Evolutionary conservation across 2,329 filamentous ascomycete species (phyloP), one percentile per base, ranked within the genome.

Genomic region (Pyrenochaeta sp.): DNA sequence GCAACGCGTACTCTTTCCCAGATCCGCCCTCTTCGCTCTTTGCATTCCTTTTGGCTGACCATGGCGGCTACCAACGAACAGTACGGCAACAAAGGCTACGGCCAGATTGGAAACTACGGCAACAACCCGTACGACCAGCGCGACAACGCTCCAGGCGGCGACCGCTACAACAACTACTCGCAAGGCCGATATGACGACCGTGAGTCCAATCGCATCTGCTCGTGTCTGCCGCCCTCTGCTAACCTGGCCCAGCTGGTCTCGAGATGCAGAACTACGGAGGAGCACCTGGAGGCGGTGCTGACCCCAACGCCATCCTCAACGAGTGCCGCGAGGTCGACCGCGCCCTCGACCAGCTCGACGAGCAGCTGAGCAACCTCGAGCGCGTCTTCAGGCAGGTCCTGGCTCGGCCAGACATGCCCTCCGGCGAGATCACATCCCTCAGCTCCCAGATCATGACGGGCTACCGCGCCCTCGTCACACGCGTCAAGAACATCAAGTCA

Each of bases 401-500:
- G 60, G 85, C 87, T 68, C 90, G 92, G 67, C 87, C 90, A 56
- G 90, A 93, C 71, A 88, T 87, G 65, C 86, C 86, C 36, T 85
- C 87, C 48, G 89, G 87, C 67, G 82, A 85, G 55, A 85, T 97
- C 61, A 90, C 96, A 59, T 79, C 81, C 51, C 82, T 93, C 52
- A 89, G 87, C 62, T 83, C 88, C 39, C 88, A 94, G 61, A 94
- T 93, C 64, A 96, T 96, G 87, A 85, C 85, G 45, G 82, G 88
- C 49, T 97, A 96, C 82, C 88, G 90, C 58, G 85, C 84, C 54
- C 85, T 98, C 51, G 91, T 90, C 51, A 87, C 89, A 47, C 89
- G 90, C 47, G 87, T 97, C 62, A 91, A 90, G 77, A 82, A 84
- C 58, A 85, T 97, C 79, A 97, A 97, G 83, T 87, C 87, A 63